These are phyloP conservation scores for Priceomyces castillae DNA, from an alignment of 805 yeast species.

Conservation along the genomic window DNA sequence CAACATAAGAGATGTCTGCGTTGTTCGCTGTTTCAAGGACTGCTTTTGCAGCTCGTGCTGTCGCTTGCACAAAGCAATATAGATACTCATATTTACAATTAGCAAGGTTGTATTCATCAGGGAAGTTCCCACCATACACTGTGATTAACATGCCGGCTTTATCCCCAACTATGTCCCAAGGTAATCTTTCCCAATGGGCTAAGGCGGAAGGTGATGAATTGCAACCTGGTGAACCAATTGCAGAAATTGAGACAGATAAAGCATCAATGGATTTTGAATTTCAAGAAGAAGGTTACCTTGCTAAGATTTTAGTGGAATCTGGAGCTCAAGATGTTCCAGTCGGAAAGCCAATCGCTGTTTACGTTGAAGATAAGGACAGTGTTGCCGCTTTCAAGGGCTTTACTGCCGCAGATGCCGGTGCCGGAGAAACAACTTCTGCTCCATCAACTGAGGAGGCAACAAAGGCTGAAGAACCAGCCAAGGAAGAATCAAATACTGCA, in stretches of 20 bases:
- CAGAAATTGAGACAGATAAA: slow-evolving; percentile 97
- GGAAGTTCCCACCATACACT: slow-evolving; percentile 73
- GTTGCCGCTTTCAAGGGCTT: slow-evolving; percentile 87
- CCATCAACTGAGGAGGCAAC: slow-evolving; percentile 31
- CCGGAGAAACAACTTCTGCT: slow-evolving; percentile 40
- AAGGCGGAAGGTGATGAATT: slow-evolving; percentile 87
- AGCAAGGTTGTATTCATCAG: slow-evolving; percentile 42
- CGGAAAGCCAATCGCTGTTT: slow-evolving; percentile 94
- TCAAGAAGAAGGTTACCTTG: slow-evolving; percentile 93
- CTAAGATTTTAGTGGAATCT: slow-evolving; percentile 77
- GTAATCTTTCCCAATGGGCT: slow-evolving; percentile 86
- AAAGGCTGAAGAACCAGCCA: slow-evolving; percentile 26
- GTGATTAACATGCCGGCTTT: slow-evolving; percentile 97
- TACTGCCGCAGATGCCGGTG: slow-evolving; percentile 79
- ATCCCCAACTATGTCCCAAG: slow-evolving; percentile 99
- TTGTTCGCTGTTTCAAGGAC: slow-evolving; percentile 35
- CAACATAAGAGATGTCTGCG: slow-evolving; percentile 27
- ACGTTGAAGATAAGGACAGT: slow-evolving; percentile 81
- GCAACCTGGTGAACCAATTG: slow-evolving; percentile 89
- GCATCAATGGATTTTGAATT: slow-evolving; percentile 98
- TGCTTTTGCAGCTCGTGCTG: slow-evolving; percentile 21
- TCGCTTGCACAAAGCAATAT: slow-evolving; percentile 15
- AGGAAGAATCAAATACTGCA: slow-evolving; percentile 22
- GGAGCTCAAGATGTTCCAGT: slow-evolving; percentile 91
- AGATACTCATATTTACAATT: slow-evolving; percentile 24